phyloP scores from a whole-genome alignment of 2,329 filamentous ascomycete species.

The Microdochium paspali region DNA sequence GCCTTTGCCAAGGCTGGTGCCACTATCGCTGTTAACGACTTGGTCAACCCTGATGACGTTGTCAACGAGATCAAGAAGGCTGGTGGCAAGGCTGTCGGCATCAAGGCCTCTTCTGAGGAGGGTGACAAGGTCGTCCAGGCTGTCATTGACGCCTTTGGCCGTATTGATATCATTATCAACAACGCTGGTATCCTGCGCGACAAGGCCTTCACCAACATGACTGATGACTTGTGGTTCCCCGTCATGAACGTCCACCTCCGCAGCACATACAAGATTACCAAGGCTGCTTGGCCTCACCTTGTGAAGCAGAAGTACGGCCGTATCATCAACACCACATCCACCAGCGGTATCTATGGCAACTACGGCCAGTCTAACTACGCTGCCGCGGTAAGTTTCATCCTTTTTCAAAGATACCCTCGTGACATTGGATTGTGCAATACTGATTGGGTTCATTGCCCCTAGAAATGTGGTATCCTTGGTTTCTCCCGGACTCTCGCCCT shows the following conservation, averaged over 20 bases:
- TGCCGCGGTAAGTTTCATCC: constrained; percentile 55
- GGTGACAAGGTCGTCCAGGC: constrained; percentile 86
- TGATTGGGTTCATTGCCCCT: constrained; percentile 7
- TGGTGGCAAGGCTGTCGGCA: constrained; percentile 83
- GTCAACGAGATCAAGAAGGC: constrained; percentile 86
- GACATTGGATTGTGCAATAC: constrained; percentile 1
- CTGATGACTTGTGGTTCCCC: constrained; percentile 84
- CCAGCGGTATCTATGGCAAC: constrained; percentile 96
- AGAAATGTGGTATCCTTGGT: constrained; percentile 89
- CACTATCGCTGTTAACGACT: constrained; percentile 87
- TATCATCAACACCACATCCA: constrained; percentile 93
- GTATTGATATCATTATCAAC: constrained; percentile 93
- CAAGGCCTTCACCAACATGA: constrained; percentile 98
- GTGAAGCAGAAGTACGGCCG: constrained; percentile 98
- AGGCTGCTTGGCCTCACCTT: constrained; percentile 96
- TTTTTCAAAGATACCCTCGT: constrained; percentile 3
- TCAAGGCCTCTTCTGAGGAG: constrained; percentile 89
- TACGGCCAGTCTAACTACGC: constrained; percentile 98
- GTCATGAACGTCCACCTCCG: constrained; percentile 88
- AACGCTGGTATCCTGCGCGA: constrained; percentile 96
- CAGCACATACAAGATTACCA: constrained; percentile 93
- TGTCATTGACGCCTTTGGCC: constrained; percentile 87
- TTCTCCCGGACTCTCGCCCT: constrained; percentile 88
- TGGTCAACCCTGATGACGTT: constrained; percentile 83
- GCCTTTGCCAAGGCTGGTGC: constrained; percentile 81